Evolutionary conservation across 495 filamentous ascomycete species (phyloP).

Genomic region (Penicillium atrosanguineum): DNA sequence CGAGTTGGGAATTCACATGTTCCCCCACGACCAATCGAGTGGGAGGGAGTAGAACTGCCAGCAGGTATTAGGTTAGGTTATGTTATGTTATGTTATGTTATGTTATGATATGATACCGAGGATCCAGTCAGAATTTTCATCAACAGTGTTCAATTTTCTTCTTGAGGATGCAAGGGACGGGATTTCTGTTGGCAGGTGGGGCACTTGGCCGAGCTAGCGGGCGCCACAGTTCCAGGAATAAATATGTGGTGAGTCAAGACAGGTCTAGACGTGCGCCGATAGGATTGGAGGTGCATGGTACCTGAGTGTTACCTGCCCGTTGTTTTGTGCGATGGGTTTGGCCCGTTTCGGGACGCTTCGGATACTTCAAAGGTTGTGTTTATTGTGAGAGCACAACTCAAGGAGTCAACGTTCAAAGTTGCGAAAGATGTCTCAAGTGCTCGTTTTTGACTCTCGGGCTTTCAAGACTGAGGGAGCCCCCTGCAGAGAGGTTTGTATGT

Average conservation of each 20-base stretch:
- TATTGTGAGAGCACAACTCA: neutral
- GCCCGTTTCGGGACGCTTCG: neutral
- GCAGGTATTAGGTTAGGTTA: too few species aligned
- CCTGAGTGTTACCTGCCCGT: neutral
- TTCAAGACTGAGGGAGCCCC: neutral
- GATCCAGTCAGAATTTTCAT: neutral
- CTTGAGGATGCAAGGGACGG: slow-evolving; percentile 5
- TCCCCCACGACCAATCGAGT: neutral
- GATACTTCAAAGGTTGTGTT: neutral
- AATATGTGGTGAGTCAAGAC: slow-evolving; percentile 13
- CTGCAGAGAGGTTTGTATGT: neutral
- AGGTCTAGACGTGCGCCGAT: slow-evolving; percentile 8
- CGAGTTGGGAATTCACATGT: neutral
- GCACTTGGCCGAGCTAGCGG: slow-evolving; percentile 10
- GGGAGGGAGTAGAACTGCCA: neutral
- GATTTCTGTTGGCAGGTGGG: slow-evolving; percentile 15
- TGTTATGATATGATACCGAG: neutral
- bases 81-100: too few species aligned
- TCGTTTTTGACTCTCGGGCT: neutral
- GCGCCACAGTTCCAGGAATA: slow-evolving; percentile 19
- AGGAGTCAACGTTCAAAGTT: neutral
- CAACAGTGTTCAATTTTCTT: neutral
- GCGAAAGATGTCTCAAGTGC: neutral
- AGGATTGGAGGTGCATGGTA: neutral
- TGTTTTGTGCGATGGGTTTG: neutral